Evolutionary conservation across 495 filamentous ascomycete species (phyloP), one percentile per base, ranked within the genome.

Genomic region (Stereocaulon alpinum): DNA sequence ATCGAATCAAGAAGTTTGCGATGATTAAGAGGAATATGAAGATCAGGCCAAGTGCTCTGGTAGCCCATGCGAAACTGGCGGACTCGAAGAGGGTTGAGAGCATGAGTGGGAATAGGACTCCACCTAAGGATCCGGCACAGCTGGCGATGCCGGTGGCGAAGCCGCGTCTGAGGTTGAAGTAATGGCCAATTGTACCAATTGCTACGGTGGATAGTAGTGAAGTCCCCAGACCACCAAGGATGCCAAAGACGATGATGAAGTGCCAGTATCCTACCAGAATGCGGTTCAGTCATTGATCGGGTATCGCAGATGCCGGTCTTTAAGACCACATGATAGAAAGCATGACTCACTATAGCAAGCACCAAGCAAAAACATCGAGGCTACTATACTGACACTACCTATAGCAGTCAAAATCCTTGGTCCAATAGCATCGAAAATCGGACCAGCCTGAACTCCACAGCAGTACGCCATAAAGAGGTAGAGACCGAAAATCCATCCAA

Each of bases 401-500:
- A 51, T 47, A 61, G 24, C 24, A 24, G 24, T 24, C 24, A 24
- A 24, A 24, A 24, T 24, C 24, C 24, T 17, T 12, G 74, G 71
- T n/a, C 76, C 73, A 41, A 70, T 71, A 0, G 56, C 47, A 60
- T 77, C 73, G 4, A 76, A 61, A 42, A 73, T 49, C 2, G 64
- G 51, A 5, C 75, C 74, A 7, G 68, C 30, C 14, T 52, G 40
- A 18, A 45, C 30, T 4, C 60, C 60, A 45, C 59, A 51, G 18
- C 57, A 51, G 10, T 29, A 57, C 4, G 22, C 20, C 30, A 61
- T 9, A 43, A 57, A 61, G 17, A 67, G 6, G 59, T 63, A 41
- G 5, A 83, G 58, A 1, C 80, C 80, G 4, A 81, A 83, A 6
- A 86, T 74, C 83, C 83, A 86, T 45, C 80, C 75, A 29, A 86